phyloP scores from a whole-genome alignment of 1,284 basidiomycete species.

The Puccinia novopanici region DNA sequence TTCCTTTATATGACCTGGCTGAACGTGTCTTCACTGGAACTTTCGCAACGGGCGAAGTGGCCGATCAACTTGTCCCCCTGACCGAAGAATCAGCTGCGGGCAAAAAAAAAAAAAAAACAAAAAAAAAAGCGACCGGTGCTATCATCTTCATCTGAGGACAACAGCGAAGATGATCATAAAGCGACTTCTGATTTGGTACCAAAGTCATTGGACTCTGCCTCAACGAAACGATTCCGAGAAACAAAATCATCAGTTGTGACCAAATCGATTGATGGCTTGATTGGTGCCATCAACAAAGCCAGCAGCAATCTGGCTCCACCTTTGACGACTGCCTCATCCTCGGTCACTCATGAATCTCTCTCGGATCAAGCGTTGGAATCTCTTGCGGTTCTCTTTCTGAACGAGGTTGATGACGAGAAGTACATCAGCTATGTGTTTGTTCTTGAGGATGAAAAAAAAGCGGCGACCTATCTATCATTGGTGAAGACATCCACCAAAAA shows the following conservation, averaged over 20 bases:
- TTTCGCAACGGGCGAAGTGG: neutral
- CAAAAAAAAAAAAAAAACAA: neutral
- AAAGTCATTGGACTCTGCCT: neutral
- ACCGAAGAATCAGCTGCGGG: no score
- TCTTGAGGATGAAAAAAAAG: conserved; percentile 1
- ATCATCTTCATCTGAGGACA: no score
- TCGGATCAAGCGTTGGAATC: neutral
- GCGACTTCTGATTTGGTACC: no score
- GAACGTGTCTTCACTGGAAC: neutral
- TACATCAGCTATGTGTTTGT: neutral
- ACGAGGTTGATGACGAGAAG: neutral
- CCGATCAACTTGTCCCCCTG: no score
- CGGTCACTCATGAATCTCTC: neutral
- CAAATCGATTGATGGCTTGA: no score
- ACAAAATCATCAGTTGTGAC: neutral
- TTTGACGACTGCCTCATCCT: neutral
- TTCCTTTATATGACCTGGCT: neutral
- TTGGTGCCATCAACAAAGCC: neutral
- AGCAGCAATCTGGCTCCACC: neutral
- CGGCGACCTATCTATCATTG: neutral
- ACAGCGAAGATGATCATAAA: no score
- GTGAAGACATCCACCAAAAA: neutral
- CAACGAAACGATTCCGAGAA: neutral
- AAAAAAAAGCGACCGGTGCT: no score
- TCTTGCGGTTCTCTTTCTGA: neutral